These are phyloP conservation scores for Calonectria fujianensis DNA, from an alignment of 2,329 filamentous ascomycete genomes.

Conservation along the genomic window DNA sequence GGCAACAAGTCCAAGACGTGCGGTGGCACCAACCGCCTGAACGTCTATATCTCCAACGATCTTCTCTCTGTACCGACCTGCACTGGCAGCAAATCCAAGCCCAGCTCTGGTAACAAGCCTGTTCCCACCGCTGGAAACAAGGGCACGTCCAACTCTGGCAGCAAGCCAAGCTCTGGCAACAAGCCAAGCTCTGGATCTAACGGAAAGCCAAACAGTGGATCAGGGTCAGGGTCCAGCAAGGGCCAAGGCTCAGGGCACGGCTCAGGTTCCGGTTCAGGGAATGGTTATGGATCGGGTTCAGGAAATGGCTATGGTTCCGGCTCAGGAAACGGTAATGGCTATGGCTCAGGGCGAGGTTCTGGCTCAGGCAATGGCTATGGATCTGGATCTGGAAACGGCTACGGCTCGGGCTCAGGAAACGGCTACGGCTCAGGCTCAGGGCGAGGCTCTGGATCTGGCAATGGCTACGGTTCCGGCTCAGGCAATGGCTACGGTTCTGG, in stretches of 20 bases:
- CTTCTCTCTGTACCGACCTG: slow-evolving; percentile 71
- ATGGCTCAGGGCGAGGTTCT: neutral
- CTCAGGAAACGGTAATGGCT: neutral
- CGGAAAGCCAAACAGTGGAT: neutral
- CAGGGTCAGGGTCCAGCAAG: neutral
- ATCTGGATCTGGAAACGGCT: neutral
- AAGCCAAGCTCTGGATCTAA: neutral
- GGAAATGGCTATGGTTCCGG: neutral
- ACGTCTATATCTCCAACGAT: slow-evolving; percentile 68
- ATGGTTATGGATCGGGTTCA: neutral
- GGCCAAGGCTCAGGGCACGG: neutral
- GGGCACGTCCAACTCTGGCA: neutral
- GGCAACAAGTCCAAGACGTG: slow-evolving; percentile 67
- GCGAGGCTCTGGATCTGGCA: neutral
- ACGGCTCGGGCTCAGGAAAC: neutral
- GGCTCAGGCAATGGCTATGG: slow-evolving; percentile 3
- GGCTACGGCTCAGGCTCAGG: neutral
- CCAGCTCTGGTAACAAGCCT: slow-evolving; percentile 6
- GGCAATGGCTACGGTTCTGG: neutral
- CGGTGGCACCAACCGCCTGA: slow-evolving; percentile 65
- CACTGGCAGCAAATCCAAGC: neutral
- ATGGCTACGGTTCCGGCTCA: neutral
- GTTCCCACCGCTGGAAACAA: slow-evolving; percentile 1
- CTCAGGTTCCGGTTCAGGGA: neutral
- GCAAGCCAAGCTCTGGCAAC: slow-evolving; percentile 1